Conservation (phyloP, 192 early-diverging fungal species). For the Coemansia sp. region DNA sequence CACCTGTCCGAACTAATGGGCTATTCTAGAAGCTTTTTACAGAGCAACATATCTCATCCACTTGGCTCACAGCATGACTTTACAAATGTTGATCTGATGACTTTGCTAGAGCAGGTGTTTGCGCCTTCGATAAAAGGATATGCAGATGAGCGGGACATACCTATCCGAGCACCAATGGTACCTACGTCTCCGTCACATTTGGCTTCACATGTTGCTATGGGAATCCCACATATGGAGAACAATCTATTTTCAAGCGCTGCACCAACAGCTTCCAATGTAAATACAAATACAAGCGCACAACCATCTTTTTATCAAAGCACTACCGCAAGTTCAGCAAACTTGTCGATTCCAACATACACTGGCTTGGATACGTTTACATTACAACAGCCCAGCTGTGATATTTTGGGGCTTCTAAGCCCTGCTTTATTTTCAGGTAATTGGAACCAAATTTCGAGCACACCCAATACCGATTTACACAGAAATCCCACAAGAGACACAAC, state of each 20-base stretch:
- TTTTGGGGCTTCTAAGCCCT: background rate
- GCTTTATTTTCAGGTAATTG: background rate
- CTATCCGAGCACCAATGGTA: background rate
- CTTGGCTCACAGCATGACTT: background rate
- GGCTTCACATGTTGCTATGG: background rate
- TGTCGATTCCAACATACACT: background rate
- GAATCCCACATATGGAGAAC: background rate
- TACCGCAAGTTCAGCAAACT: background rate
- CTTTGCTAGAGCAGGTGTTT: background rate
- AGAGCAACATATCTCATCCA: background rate
- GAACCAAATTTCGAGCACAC: background rate
- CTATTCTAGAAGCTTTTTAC: background rate
- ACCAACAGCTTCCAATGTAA: background rate
- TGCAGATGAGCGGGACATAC: background rate
- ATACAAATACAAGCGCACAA: background rate
- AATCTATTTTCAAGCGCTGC: background rate
- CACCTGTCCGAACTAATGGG: background rate
- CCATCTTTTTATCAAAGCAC: background rate
- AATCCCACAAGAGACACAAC: background rate
- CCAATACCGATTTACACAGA: background rate
- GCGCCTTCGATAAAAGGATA: background rate
- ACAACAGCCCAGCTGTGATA: background rate
- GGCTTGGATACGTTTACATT: background rate
- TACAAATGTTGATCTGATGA: background rate
- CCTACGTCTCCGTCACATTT: background rate